A percentile compares a stretch with the other conserved stretches of the same genome.
Evolutionary conservation across 257 asterid species (phyloP).

Genomic region (Scutellaria minor): DNA sequence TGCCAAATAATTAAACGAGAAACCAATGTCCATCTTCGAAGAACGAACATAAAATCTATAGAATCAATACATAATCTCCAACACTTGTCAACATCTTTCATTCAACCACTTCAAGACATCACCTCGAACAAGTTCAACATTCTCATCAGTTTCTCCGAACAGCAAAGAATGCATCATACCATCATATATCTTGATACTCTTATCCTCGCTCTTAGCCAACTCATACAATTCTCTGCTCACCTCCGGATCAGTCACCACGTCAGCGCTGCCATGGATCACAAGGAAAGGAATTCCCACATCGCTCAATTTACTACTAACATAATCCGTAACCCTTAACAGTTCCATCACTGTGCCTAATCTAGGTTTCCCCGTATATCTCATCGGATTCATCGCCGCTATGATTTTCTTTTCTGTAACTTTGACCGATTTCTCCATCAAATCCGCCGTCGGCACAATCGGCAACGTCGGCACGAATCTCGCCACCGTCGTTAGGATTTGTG

Average conservation of each 20-base stretch:
- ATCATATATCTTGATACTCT: slow-evolving; percentile 75
- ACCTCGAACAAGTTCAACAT: slow-evolving; percentile 64
- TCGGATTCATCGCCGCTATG: slow-evolving; percentile 64
- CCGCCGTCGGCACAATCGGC: slow-evolving; percentile 81
- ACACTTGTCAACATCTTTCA: slow-evolving; percentile 39
- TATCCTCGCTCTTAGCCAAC: slow-evolving; percentile 70
- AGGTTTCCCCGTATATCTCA: slow-evolving; percentile 77
- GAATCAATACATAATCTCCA: too few species aligned
- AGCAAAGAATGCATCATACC: slow-evolving; percentile 95
- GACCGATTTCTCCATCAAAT: slow-evolving; percentile 77
- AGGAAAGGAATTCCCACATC: slow-evolving; percentile 73
- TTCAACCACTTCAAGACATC: slow-evolving; percentile 77
- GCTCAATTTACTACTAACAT: slow-evolving; percentile 50
- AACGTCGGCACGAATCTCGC: slow-evolving; percentile 72
- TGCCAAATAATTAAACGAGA: too few species aligned
- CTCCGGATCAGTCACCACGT: slow-evolving; percentile 84
- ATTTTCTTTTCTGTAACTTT: slow-evolving; percentile 72
- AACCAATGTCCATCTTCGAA: too few species aligned
- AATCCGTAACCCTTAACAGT: slow-evolving; percentile 75
- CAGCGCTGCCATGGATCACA: slow-evolving; percentile 81
- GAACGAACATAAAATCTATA: too few species aligned
- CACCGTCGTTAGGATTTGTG: slow-evolving; percentile 54
- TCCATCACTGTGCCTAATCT: slow-evolving; percentile 82
- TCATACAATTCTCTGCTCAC: slow-evolving; percentile 83
- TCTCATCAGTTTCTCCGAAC: slow-evolving; percentile 91